phyloP scores from a whole-genome alignment of 306 rosid genomes.

The Cucurbita moschata region DNA sequence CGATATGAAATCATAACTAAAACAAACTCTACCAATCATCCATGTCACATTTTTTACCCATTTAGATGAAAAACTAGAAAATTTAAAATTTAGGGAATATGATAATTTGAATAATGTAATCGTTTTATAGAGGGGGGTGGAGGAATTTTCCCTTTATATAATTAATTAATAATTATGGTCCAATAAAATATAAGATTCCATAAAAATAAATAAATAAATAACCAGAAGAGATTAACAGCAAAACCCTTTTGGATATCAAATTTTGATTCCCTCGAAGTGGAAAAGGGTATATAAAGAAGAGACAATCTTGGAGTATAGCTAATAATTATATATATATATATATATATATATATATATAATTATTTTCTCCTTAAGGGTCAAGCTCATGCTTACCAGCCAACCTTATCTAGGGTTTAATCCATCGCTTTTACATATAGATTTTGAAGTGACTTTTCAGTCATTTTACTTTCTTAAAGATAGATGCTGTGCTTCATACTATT shows the following conservation, averaged over 20 bases:
- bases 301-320: slow-evolving; percentile 3
- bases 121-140: not conserved
- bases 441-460: not conserved
- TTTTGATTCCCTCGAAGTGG: not conserved
- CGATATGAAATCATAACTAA: no score
- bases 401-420: not conserved
- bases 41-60: no score
- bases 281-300: not conserved
- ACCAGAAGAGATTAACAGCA: not conserved
- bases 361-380: not conserved
- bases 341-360: no score
- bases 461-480: not conserved
- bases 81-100: not conserved
- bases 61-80: no score
- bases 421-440: not conserved
- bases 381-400: not conserved
- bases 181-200: not conserved
- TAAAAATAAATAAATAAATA: not conserved
- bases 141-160: not conserved
- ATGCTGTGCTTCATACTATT: not conserved
- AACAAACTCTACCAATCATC: no score
- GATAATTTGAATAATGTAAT: not conserved
- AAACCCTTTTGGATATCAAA: not conserved
- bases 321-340: not conserved
- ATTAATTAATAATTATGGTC: not conserved